Evolutionary conservation across 169 alveolate genomes (phyloP).

Genomic region (Eimeria sp.): DNA sequence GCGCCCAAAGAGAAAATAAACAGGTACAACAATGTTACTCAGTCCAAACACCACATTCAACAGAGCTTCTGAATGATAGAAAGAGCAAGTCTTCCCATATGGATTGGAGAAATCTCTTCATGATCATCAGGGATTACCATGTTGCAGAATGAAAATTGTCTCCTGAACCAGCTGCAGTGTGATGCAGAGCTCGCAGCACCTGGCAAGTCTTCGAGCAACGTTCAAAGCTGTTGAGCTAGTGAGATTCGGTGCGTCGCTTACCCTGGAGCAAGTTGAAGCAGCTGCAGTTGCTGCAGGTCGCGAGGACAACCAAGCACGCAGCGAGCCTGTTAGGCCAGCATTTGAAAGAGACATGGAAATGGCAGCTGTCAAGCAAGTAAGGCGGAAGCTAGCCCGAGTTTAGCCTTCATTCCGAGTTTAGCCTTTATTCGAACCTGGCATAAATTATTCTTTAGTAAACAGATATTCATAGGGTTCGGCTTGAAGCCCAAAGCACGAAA

Average conservation of each 20-base stretch:
- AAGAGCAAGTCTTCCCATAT: background rate
- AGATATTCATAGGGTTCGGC: background rate
- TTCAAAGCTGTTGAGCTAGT: slow-evolving; percentile 63
- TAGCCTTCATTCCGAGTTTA: background rate
- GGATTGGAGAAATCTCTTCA: background rate
- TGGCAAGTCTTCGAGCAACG: slow-evolving; percentile 52
- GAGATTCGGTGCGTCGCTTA: slow-evolving; percentile 43
- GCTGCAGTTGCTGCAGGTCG: slow-evolving; percentile 61
- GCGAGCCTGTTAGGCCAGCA: slow-evolving; percentile 49
- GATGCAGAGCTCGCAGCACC: slow-evolving; percentile 59
- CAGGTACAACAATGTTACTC: background rate
- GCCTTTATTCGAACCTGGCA: background rate
- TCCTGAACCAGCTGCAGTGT: background rate
- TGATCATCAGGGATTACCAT: background rate
- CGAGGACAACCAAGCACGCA: slow-evolving; percentile 29
- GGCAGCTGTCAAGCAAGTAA: slow-evolving; percentile 38
- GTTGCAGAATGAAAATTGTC: background rate
- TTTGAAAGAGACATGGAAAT: slow-evolving; percentile 59
- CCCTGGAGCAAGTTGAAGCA: slow-evolving; percentile 73
- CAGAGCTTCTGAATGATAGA: no score
- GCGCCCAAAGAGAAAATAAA: slow-evolving; percentile 50
- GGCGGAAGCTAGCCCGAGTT: background rate
- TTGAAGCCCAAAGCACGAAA: background rate
- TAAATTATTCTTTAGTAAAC: background rate
- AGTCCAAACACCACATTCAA: background rate